Evolutionary conservation across 2,329 filamentous ascomycete genomes (phyloP).

Genomic region (Aspergillus sclerotialis): DNA sequence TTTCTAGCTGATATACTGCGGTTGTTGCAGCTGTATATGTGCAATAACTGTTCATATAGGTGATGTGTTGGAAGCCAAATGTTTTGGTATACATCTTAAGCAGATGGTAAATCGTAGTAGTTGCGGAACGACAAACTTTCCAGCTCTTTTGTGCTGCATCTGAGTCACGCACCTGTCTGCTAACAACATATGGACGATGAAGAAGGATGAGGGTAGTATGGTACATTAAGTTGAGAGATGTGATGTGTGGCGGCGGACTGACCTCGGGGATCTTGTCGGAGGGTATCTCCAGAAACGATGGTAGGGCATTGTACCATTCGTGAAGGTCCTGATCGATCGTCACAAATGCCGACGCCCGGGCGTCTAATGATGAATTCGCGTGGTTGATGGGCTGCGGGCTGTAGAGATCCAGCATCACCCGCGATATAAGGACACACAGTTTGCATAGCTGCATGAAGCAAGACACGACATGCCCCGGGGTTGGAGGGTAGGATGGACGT

Average conservation of each 20-base stretch:
- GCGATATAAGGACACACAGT: conserved; percentile 41
- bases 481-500: conserved; percentile 13
- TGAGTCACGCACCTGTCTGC: background rate
- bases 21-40: conserved; percentile 21
- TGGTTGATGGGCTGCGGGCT: conserved; percentile 18
- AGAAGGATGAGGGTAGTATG: conserved; percentile 46
- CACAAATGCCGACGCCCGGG: conserved; percentile 3
- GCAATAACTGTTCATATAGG: conserved; percentile 19
- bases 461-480: conserved; percentile 19
- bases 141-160: conserved; percentile 2
- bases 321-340: conserved; percentile 35
- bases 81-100: conserved; percentile 17
- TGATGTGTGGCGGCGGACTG: conserved; percentile 36
- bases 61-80: conserved; percentile 16
- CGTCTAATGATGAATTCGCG: conserved; percentile 15
- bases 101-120: conserved; percentile 16
- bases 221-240: conserved; percentile 41
- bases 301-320: conserved; percentile 34
- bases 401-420: conserved; percentile 38
- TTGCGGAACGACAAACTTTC: conserved; percentile 14
- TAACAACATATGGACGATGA: conserved; percentile 34
- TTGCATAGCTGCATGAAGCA: conserved; percentile 22
- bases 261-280: conserved; percentile 13
- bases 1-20: conserved; percentile 18
- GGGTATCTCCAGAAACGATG: conserved; percentile 35